These are phyloP conservation scores for Cyamopsis tetragonoloba DNA, from an alignment of 306 rosid species.

Conservation along the genomic window DNA sequence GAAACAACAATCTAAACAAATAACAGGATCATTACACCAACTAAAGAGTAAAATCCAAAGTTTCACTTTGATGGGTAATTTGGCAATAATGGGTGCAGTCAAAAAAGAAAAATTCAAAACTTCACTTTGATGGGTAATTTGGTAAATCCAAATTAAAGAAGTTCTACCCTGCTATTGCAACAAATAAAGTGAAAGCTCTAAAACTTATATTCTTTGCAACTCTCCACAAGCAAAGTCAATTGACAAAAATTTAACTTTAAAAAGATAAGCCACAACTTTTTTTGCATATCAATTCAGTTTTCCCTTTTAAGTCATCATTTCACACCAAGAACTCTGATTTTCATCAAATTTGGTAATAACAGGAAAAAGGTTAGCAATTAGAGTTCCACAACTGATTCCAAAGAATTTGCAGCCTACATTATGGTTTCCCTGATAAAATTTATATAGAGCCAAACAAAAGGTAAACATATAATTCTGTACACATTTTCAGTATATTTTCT, in stretches of 20 bases:
- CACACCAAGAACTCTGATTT: constrained; percentile 39
- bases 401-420: constrained; percentile 10
- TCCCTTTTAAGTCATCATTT: constrained; percentile 45
- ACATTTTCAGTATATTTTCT: neutral
- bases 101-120: constrained; percentile 45
- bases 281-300: constrained; percentile 19
- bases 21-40: too few relatives aligned
- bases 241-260: constrained; percentile 54
- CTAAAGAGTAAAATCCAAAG: constrained; percentile 46
- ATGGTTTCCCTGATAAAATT: neutral
- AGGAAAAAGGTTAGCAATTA: constrained; percentile 3
- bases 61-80: constrained; percentile 43
- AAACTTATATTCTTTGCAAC: constrained; percentile 86
- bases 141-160: constrained; percentile 21
- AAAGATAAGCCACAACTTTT: constrained; percentile 51
- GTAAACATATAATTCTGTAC: neutral
- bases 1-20: too few relatives aligned
- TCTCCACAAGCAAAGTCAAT: constrained; percentile 83
- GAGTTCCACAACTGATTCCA: constrained; percentile 18
- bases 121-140: constrained; percentile 44
- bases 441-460: neutral
- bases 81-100: too few relatives aligned
- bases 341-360: constrained; percentile 34
- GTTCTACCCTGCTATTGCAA: constrained; percentile 46
- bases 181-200: constrained; percentile 57